Evolutionary conservation across 306 rosid genomes (phyloP).

Genomic region (Cucurbita maxima): DNA sequence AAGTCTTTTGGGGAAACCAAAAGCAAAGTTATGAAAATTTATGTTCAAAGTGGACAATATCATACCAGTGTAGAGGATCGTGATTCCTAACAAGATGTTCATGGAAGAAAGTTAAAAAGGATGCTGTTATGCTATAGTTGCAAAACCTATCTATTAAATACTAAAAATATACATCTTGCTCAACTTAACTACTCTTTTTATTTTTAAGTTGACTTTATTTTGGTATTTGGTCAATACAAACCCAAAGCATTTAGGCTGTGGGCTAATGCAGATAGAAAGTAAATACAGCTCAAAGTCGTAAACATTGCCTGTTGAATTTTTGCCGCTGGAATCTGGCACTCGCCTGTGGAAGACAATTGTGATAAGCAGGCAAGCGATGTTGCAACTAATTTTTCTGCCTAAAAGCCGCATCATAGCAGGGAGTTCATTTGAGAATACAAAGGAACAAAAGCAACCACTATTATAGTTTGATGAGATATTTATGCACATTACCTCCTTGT

Average conservation of each 20-base stretch:
- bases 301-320: slow-evolving; percentile 54
- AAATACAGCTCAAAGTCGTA: slow-evolving; percentile 2
- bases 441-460: background rate
- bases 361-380: slow-evolving; percentile 44
- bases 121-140: background rate
- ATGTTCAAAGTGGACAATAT: too few species aligned
- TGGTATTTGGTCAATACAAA: background rate
- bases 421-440: background rate
- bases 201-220: background rate
- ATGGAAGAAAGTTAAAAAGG: background rate
- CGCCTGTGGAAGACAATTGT: slow-evolving; percentile 26
- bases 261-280: background rate
- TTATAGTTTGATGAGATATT: background rate
- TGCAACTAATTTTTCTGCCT: slow-evolving; percentile 63
- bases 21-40: too few species aligned
- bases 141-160: background rate
- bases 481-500: slow-evolving; percentile 34
- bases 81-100: too few species aligned
- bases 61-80: too few species aligned
- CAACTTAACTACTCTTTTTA: background rate
- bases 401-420: slow-evolving; percentile 11
- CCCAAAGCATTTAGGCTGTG: background rate
- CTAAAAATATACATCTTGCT: background rate
- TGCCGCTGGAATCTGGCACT: slow-evolving; percentile 14
- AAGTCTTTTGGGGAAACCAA: too few species aligned